A percentile compares a stretch with the other conserved stretches of the same genome.
Evolutionary conservation across 2,329 filamentous ascomycete genomes (phyloP).

Genomic region (Helotiales sp.): DNA sequence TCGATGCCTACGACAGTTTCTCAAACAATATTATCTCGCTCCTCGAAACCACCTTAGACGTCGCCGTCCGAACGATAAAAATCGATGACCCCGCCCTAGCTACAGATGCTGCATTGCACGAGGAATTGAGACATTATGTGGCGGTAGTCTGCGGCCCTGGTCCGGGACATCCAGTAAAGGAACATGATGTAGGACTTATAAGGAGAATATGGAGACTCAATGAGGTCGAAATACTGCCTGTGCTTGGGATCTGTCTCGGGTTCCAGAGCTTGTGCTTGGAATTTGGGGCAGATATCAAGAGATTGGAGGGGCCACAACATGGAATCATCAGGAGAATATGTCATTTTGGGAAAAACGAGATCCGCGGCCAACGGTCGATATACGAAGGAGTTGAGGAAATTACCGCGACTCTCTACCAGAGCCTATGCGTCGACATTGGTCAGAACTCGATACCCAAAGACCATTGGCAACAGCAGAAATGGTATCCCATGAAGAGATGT

Average conservation of each 20-base stretch:
- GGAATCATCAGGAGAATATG: conserved; percentile 59
- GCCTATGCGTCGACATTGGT: conserved; percentile 37
- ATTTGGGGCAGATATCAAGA: conserved; percentile 55
- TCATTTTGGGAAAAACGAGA: conserved; percentile 41
- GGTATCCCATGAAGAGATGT: conserved; percentile 21
- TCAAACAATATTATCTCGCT: conserved; percentile 91
- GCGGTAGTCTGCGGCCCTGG: conserved; percentile 90
- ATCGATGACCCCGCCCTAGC: conserved; percentile 63
- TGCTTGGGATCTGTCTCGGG: conserved; percentile 75
- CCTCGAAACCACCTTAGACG: conserved; percentile 67
- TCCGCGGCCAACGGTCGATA: conserved; percentile 17
- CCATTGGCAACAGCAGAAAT: conserved; percentile 28
- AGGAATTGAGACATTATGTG: conserved; percentile 63
- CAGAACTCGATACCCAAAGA: conserved; percentile 24
- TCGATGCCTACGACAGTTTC: conserved; percentile 97
- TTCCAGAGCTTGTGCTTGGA: conserved; percentile 66
- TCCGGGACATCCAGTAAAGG: conserved; percentile 74
- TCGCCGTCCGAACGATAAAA: conserved; percentile 67
- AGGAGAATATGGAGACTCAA: conserved; percentile 69
- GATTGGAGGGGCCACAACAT: conserved; percentile 57
- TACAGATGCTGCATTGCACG: conserved; percentile 46
- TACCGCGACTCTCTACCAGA: conserved; percentile 43
- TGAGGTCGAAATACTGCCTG: conserved; percentile 63
- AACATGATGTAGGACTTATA: conserved; percentile 82
- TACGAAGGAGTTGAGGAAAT: conserved; percentile 33